Conservation (phyloP, 1,284 basidiomycete genomes). For the Heterobasidion occidentale region DNA sequence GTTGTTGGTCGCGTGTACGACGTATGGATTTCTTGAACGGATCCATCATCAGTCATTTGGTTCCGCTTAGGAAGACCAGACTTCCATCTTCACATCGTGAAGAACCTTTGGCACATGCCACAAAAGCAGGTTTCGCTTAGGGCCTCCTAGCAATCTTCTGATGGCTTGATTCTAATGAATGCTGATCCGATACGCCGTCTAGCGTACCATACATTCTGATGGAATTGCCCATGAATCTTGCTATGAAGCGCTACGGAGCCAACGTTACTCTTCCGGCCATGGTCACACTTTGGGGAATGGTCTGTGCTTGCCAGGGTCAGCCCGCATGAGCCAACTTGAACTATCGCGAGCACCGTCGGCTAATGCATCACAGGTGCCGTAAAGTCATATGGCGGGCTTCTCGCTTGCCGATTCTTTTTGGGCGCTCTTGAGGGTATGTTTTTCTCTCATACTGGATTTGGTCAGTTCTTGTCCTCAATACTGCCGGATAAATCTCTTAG, state of each 20-base stretch:
- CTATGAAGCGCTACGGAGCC: constrained; percentile 50
- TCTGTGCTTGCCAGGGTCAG: constrained; percentile 45
- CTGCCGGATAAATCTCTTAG: background rate
- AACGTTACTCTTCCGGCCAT: constrained; percentile 48
- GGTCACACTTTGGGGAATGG: constrained; percentile 50
- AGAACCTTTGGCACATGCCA: no score
- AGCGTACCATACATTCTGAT: constrained; percentile 48
- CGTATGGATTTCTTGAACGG: no score
- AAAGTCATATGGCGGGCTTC: constrained; percentile 40
- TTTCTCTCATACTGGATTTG: background rate
- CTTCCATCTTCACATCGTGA: no score
- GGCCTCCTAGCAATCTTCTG: background rate
- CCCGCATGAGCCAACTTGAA: background rate
- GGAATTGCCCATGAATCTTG: constrained; percentile 53
- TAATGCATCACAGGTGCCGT: constrained; percentile 36
- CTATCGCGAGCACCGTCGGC: background rate
- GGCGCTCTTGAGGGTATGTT: constrained; percentile 46
- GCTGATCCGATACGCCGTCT: background rate
- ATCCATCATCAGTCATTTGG: no score
- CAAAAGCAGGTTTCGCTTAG: no score
- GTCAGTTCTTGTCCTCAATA: background rate
- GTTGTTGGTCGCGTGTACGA: no score
- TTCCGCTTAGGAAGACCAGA: no score
- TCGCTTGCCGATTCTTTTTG: constrained; percentile 58
- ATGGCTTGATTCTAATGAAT: background rate